Evolutionary conservation across 2,329 filamentous ascomycete species (phyloP).

Genomic region (Graphium sp.): DNA sequence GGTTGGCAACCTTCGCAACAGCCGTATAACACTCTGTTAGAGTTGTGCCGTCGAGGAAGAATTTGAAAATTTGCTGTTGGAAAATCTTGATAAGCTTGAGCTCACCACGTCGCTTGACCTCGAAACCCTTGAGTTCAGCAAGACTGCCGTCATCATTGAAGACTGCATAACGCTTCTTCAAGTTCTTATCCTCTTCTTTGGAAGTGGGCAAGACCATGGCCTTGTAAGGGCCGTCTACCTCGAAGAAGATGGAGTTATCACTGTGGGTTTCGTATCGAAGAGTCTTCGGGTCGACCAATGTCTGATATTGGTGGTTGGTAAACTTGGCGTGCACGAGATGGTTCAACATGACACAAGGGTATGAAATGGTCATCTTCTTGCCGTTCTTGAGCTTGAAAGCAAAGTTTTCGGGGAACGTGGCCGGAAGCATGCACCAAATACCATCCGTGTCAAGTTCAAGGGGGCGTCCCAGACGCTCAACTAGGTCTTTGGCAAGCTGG

Average conservation of each 20-base stretch:
- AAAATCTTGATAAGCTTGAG: conserved; percentile 99
- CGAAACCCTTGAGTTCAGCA: conserved; percentile 92
- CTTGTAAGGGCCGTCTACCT: conserved; percentile 93
- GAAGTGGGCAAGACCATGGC: conserved; percentile 96
- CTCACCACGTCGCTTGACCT: conserved; percentile 93
- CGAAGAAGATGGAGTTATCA: conserved; percentile 98
- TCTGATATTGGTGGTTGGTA: conserved; percentile 96
- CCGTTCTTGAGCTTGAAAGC: conserved; percentile 86
- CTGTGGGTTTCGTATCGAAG: conserved; percentile 94
- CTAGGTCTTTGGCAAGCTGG: conserved; percentile 83
- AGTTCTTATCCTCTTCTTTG: conserved; percentile 97
- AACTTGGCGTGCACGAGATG: conserved; percentile 89
- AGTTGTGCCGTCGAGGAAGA: conserved; percentile 84
- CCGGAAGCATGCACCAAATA: conserved; percentile 98
- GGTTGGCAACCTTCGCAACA: conserved; percentile 87
- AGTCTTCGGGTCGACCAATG: conserved; percentile 57
- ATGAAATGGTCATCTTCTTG: conserved; percentile 92
- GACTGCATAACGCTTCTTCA: conserved; percentile 98
- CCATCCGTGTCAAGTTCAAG: conserved; percentile 94
- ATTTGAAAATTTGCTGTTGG: conserved; percentile 98
- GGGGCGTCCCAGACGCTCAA: conserved; percentile 83
- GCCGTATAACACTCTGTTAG: conserved; percentile 78
- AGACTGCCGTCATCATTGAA: conserved; percentile 96
- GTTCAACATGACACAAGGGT: conserved; percentile 98
- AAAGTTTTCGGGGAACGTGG: conserved; percentile 93